A percentile compares a stretch with the other conserved stretches of the same genome.
These are phyloP conservation scores for Larix kaempferi DNA, from an alignment of 75 land plant genomes.

Conservation along the genomic window DNA sequence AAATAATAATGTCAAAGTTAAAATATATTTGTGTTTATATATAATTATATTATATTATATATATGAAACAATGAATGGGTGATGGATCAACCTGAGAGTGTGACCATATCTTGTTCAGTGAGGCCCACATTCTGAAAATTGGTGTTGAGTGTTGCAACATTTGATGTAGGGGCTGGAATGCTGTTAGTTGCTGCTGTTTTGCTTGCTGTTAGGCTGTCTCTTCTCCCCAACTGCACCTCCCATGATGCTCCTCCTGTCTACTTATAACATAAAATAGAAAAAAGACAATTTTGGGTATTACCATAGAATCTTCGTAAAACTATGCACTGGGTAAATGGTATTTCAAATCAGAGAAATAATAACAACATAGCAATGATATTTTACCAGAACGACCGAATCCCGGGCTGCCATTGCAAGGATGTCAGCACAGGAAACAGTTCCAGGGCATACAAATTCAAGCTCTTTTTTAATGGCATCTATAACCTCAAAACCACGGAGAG, in stretches of 20 bases:
- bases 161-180: slow-evolving; percentile 61
- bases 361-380: no score
- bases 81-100: slow-evolving; percentile 60
- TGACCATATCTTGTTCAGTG: slow-evolving; percentile 61
- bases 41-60: not conserved
- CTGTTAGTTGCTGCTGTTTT: slow-evolving; percentile 31
- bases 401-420: slow-evolving; percentile 21
- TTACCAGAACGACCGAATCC: slow-evolving; percentile 6
- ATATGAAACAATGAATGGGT: not conserved
- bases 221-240: slow-evolving; percentile 57
- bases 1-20: not conserved
- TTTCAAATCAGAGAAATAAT: no score
- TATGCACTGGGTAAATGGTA: no score
- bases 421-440: slow-evolving; percentile 19
- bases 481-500: slow-evolving; percentile 20
- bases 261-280: not conserved
- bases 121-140: slow-evolving; percentile 69
- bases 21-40: not conserved
- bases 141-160: slow-evolving; percentile 34
- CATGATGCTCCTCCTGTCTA: slow-evolving; percentile 67
- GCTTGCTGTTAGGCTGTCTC: slow-evolving; percentile 66
- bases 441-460: slow-evolving; percentile 16
- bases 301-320: no score
- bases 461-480: slow-evolving; percentile 18
- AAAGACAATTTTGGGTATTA: no score